A percentile compares a stretch with the other conserved stretches of the same genome.
Conservation (phyloP, 169 alveolate species). For the Cryptosporidium ryanae region DNA sequence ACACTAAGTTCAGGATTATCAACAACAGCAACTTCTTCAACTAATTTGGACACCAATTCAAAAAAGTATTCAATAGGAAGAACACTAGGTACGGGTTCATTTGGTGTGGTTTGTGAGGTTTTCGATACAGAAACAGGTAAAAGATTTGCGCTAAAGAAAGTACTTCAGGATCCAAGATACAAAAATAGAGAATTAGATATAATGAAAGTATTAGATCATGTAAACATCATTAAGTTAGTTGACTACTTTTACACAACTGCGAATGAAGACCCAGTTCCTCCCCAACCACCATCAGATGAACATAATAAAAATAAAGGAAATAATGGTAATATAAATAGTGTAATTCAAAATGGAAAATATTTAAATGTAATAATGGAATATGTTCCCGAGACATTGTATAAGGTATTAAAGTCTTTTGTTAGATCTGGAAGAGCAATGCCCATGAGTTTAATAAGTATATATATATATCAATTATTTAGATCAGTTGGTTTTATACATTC, state of each 20-base stretch:
- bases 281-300: constrained; percentile 78
- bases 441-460: constrained; percentile 89
- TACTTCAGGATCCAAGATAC: constrained; percentile 94
- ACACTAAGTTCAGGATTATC: constrained; percentile 65
- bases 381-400: constrained; percentile 95
- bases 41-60: constrained; percentile 27
- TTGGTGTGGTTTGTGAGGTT: constrained; percentile 97
- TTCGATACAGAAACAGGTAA: constrained; percentile 93
- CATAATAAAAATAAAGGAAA: constrained; percentile 6
- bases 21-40: constrained; percentile 70
- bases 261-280: constrained; percentile 78
- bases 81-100: constrained; percentile 97
- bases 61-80: constrained; percentile 85
- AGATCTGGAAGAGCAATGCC: constrained; percentile 92
- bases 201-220: constrained; percentile 93
- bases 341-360: constrained; percentile 77
- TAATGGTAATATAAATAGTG: constrained; percentile 16
- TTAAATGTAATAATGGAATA: constrained; percentile 97
- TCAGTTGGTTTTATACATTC: constrained; percentile 96
- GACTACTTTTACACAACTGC: constrained; percentile 91
- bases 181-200: constrained; percentile 96
- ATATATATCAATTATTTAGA: constrained; percentile 94
- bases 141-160: constrained; percentile 96
- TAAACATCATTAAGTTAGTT: constrained; percentile 90
- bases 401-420: constrained; percentile 90